These are phyloP conservation scores for Hirschfeldia incana DNA, from an alignment of 345 rosid species.

Conservation along the genomic window DNA sequence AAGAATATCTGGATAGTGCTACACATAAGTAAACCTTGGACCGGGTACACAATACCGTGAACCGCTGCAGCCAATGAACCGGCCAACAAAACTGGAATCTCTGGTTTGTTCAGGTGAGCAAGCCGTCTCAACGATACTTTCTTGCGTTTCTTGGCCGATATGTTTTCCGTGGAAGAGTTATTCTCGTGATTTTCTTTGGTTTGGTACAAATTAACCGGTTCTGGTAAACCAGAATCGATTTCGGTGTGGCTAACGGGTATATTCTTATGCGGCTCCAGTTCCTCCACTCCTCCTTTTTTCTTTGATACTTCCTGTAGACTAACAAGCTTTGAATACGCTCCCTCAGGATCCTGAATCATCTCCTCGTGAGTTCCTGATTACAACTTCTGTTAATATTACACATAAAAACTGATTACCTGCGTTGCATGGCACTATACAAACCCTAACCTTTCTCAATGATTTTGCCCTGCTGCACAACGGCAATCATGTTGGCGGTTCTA, in stretches of 20 bases:
- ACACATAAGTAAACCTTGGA: slow-evolving; percentile 60
- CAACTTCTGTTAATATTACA: too few species aligned
- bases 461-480: slow-evolving; percentile 74
- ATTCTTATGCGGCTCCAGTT: too few species aligned
- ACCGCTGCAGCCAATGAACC: slow-evolving; percentile 63
- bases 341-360: slow-evolving; percentile 60
- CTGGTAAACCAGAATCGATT: neutral
- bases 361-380: slow-evolving; percentile 59
- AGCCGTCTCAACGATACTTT: slow-evolving; percentile 60
- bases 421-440: neutral
- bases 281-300: slow-evolving; percentile 38
- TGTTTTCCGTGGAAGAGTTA: neutral
- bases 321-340: slow-evolving; percentile 74
- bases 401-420: neutral
- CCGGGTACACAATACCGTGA: slow-evolving; percentile 46
- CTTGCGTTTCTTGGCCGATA: slow-evolving; percentile 7
- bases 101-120: slow-evolving; percentile 74
- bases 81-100: slow-evolving; percentile 53
- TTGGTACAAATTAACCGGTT: slow-evolving; percentile 23
- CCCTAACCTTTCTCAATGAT: slow-evolving; percentile 74
- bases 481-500: slow-evolving; percentile 67
- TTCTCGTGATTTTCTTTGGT: neutral
- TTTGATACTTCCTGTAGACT: slow-evolving; percentile 68
- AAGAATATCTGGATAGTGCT: slow-evolving; percentile 64
- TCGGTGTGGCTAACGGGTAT: slow-evolving; percentile 17